phyloP scores from a whole-genome alignment of 805 yeast genomes.

The Candida rishiriensis region DNA sequence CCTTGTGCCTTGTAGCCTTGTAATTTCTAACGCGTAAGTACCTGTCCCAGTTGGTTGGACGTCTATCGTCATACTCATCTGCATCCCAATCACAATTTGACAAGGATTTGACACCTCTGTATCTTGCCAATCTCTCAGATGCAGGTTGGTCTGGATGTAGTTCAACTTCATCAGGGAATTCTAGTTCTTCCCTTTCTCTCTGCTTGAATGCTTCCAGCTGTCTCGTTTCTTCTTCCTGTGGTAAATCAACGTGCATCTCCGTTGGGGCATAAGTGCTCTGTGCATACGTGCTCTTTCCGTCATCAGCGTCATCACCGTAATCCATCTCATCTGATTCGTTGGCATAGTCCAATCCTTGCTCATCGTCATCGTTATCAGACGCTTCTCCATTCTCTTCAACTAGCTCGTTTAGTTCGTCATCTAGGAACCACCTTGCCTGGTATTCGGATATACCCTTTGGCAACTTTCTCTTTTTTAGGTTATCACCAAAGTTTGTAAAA shows the following conservation, averaged over 20 bases:
- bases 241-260: constrained; percentile 67
- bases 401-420: constrained; percentile 46
- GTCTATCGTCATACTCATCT: constrained; percentile 70
- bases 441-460: constrained; percentile 76
- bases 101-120: constrained; percentile 83
- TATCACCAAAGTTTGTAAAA: constrained; percentile 16
- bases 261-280: constrained; percentile 23
- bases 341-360: constrained; percentile 26
- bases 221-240: constrained; percentile 77
- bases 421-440: constrained; percentile 71
- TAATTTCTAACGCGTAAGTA: constrained; percentile 71
- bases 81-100: constrained; percentile 82
- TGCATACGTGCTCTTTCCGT: constrained; percentile 26
- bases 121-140: constrained; percentile 66
- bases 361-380: constrained; percentile 28
- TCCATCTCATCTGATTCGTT: constrained; percentile 25
- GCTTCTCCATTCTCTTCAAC: constrained; percentile 36
- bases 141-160: constrained; percentile 73
- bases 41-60: constrained; percentile 74
- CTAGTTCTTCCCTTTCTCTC: constrained; percentile 75
- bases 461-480: constrained; percentile 34
- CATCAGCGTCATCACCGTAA: constrained; percentile 45
- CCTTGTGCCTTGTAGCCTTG: constrained; percentile 67
- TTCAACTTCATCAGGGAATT: constrained; percentile 95
- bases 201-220: constrained; percentile 68